A percentile compares a stretch with the other conserved stretches of the same genome.
Conservation (phyloP, 768 basidiomycete genomes). For the Megacollybia marginata region DNA sequence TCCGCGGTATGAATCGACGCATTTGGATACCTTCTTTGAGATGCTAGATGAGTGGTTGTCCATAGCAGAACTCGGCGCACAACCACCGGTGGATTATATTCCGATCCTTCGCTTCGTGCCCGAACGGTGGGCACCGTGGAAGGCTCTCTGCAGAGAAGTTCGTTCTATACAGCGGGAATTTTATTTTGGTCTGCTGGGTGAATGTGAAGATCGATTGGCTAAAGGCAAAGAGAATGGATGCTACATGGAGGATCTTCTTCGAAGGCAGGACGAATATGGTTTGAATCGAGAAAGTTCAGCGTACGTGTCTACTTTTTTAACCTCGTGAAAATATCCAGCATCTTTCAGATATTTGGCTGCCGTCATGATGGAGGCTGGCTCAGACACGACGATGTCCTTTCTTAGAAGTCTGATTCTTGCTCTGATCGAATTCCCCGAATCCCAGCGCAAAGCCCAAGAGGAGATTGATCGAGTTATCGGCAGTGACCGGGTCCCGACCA, state of each 20-base stretch:
- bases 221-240: slow-evolving; percentile 14
- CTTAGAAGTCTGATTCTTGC: slow-evolving; percentile 12
- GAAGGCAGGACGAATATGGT: not conserved
- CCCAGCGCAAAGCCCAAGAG: slow-evolving; percentile 42
- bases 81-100: slow-evolving; percentile 4
- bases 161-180: slow-evolving; percentile 4
- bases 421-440: slow-evolving; percentile 23
- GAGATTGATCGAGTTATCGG: slow-evolving; percentile 26
- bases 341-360: not conserved
- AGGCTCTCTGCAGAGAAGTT: not conserved
- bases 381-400: slow-evolving; percentile 3
- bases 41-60: not conserved
- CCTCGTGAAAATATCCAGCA: not conserved
- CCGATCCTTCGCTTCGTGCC: slow-evolving; percentile 3
- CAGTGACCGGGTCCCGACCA: slow-evolving; percentile 11
- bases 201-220: slow-evolving; percentile 8
- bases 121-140: slow-evolving; percentile 5
- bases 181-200: slow-evolving; percentile 15
- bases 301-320: slow-evolving; percentile 14
- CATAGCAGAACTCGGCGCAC: not conserved
- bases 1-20: not conserved
- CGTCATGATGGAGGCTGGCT: slow-evolving; percentile 3
- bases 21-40: not conserved
- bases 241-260: slow-evolving; percentile 15
- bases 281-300: slow-evolving; percentile 16